These are phyloP conservation scores for Agaricus subrufescens DNA, from an alignment of 768 basidiomycete genomes.

Conservation along the genomic window DNA sequence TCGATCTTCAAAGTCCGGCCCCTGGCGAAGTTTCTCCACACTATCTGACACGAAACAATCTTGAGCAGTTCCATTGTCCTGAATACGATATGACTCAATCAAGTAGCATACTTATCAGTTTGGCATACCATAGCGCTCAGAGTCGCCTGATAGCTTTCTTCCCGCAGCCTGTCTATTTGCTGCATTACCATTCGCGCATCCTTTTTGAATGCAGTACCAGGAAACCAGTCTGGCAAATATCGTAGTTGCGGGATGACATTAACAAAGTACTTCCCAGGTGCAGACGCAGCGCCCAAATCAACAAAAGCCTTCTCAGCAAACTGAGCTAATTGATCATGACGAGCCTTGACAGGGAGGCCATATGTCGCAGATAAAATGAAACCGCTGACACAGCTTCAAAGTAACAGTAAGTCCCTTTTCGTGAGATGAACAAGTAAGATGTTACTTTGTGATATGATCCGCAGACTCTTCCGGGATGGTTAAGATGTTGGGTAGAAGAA, in stretches of 20 bases:
- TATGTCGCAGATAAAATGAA: background rate
- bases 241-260: conserved; percentile 1
- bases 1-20: background rate
- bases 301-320: background rate
- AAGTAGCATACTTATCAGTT: background rate
- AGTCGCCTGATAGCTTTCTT: background rate
- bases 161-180: background rate
- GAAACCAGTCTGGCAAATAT: conserved; percentile 11
- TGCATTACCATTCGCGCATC: background rate
- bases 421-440: too few relatives aligned
- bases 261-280: conserved; percentile 8
- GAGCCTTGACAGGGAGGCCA: background rate
- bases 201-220: conserved; percentile 9
- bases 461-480: background rate
- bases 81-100: background rate
- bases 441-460: conserved; percentile 1
- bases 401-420: background rate
- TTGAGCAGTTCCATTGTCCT: background rate
- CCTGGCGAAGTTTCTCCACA: background rate
- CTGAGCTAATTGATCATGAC: background rate
- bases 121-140: background rate
- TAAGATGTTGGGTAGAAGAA: background rate
- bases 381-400: conserved; percentile 3
- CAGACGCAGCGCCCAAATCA: background rate
- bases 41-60: background rate